These are phyloP conservation scores for Crotalaria pallida DNA, from an alignment of 306 rosid genomes.

Conservation along the genomic window DNA sequence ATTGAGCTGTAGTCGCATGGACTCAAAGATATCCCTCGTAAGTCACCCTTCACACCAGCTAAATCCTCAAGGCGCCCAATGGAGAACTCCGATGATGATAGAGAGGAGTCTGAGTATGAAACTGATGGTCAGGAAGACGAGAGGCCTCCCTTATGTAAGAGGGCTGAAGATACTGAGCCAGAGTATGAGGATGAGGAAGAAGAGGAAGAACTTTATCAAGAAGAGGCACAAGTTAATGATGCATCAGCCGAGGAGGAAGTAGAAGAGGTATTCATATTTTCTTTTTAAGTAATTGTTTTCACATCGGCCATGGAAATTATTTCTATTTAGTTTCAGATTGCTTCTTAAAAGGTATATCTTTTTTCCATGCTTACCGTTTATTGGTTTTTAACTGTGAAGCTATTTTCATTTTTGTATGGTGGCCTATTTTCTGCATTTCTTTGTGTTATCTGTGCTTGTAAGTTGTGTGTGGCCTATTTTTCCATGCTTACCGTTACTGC, in stretches of 20 bases:
- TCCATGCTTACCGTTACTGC: not conserved
- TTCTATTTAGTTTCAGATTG: not conserved
- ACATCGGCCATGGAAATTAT: not conserved
- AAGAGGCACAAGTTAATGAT: constrained; percentile 55
- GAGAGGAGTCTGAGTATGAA: constrained; percentile 97
- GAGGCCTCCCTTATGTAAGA: constrained; percentile 59
- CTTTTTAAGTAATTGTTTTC: not conserved
- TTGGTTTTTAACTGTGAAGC: not conserved
- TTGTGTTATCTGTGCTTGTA: not conserved
- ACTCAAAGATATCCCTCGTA: constrained; percentile 57
- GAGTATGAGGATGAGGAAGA: constrained; percentile 92
- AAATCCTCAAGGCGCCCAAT: constrained; percentile 68
- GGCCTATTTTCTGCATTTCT: not conserved
- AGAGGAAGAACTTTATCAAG: constrained; percentile 44
- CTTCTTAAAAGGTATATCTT: not conserved
- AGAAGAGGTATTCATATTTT: constrained; percentile 57
- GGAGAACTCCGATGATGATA: constrained; percentile 71
- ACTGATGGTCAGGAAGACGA: constrained; percentile 87
- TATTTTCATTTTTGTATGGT: not conserved
- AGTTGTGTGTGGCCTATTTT: not conserved
- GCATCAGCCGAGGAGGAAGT: constrained; percentile 48
- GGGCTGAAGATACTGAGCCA: constrained; percentile 67
- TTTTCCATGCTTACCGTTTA: not conserved
- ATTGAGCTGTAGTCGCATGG: constrained; percentile 53
- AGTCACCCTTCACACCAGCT: constrained; percentile 52